Evolutionary conservation across 2,329 filamentous ascomycete species (phyloP).

Genomic region (Juglanconis oblonga): DNA sequence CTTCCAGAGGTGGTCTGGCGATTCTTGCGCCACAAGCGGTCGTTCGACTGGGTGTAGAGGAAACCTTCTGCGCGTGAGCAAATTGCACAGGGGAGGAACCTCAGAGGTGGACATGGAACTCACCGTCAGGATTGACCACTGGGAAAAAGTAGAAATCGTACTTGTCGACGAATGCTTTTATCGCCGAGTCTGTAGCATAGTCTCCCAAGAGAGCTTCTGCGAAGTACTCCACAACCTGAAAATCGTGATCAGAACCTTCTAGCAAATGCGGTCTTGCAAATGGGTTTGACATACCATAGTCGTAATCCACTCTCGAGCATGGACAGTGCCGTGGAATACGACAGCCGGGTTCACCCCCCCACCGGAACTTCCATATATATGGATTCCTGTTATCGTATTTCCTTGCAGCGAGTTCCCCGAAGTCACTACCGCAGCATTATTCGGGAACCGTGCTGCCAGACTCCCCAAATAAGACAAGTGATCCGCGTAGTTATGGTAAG

Average conservation of each 20-base stretch:
- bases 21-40: constrained; percentile 65
- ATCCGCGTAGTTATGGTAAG: constrained; percentile 51
- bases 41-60: constrained; percentile 50
- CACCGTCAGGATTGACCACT: constrained; percentile 59
- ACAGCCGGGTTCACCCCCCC: constrained; percentile 48
- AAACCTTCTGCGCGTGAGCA: constrained; percentile 42
- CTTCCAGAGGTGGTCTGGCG: constrained; percentile 35
- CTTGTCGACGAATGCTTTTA: constrained; percentile 44
- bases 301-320: constrained; percentile 60
- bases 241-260: background rate
- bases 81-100: no score
- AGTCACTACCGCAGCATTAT: constrained; percentile 45
- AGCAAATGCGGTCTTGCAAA: background rate
- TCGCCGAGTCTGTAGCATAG: constrained; percentile 34
- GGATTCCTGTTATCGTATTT: constrained; percentile 59
- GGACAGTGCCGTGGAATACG: constrained; percentile 54
- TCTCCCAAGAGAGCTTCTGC: constrained; percentile 47
- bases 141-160: constrained; percentile 67
- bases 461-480: constrained; percentile 47
- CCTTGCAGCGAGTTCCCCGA: constrained; percentile 47
- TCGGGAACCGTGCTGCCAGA: constrained; percentile 38
- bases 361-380: constrained; percentile 48
- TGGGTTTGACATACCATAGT: constrained; percentile 36
- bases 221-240: constrained; percentile 46
- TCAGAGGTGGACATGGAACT: constrained; percentile 14